phyloP scores from a whole-genome alignment of 768 basidiomycete genomes.

The Suillus paluster region DNA sequence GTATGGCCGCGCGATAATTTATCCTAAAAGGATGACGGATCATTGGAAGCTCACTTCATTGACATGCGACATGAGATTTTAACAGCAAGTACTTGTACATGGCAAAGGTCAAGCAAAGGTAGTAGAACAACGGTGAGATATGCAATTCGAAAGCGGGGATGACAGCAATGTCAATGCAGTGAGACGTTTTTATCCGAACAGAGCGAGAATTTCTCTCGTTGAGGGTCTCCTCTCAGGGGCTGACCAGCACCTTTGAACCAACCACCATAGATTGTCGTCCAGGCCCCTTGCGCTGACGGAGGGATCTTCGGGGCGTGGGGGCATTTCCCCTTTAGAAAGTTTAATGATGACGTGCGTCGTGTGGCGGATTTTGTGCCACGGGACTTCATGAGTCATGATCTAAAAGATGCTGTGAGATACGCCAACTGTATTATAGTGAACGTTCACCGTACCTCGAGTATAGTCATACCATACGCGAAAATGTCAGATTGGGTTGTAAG shows the following conservation, averaged over 20 bases:
- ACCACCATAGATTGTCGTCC: slow-evolving; percentile 49
- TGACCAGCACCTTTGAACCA: slow-evolving; percentile 50
- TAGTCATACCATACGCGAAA: slow-evolving; percentile 61
- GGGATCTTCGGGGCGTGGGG: slow-evolving; percentile 43
- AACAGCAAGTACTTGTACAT: not conserved
- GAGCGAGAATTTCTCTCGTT: slow-evolving; percentile 39
- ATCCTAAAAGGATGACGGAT: no score
- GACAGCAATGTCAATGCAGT: not conserved
- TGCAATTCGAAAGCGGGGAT: not conserved
- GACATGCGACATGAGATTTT: not conserved
- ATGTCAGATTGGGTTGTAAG: slow-evolving; percentile 55
- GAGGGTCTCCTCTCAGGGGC: slow-evolving; percentile 41
- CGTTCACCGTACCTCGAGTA: slow-evolving; percentile 48
- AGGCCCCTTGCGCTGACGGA: slow-evolving; percentile 45
- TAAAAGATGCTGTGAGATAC: slow-evolving; percentile 25
- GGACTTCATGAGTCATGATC: slow-evolving; percentile 58
- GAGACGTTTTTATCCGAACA: slow-evolving; percentile 14
- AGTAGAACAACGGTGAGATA: not conserved
- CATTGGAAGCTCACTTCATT: no score
- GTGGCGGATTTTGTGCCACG: slow-evolving; percentile 53
- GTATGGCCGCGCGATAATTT: no score
- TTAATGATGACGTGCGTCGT: slow-evolving; percentile 56
- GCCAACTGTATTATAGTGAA: not conserved
- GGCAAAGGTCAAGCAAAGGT: not conserved
- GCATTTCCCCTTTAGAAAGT: slow-evolving; percentile 46